Percentiles rank a stretch among this genome's conserved stretches.
These are phyloP conservation scores for Naganishia vaughanmartiniae DNA, from an alignment of 768 basidiomycete species.

Conservation along the genomic window DNA sequence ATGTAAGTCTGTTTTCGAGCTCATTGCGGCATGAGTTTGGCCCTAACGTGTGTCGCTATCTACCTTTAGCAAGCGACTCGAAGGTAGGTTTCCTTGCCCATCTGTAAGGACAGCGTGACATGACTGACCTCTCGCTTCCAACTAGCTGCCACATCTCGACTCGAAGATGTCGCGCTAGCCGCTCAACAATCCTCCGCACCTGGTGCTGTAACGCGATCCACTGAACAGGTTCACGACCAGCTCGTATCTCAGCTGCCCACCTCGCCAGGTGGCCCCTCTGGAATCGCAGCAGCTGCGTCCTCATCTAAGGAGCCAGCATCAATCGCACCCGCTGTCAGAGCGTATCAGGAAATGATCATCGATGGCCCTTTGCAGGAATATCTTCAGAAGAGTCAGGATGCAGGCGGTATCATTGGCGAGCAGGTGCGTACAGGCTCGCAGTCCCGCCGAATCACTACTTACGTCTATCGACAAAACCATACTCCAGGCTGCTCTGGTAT, in stretches of 20 bases:
- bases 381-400: constrained; percentile 65
- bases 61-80: constrained; percentile 45
- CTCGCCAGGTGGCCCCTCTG: constrained; percentile 29
- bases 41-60: neutral
- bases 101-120: neutral
- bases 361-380: constrained; percentile 72
- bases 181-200: constrained; percentile 37
- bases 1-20: constrained; percentile 18
- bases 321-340: constrained; percentile 62
- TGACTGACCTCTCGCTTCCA: constrained; percentile 46
- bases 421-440: too few species aligned
- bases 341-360: constrained; percentile 72
- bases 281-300: constrained; percentile 40
- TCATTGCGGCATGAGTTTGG: neutral
- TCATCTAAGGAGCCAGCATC: constrained; percentile 39
- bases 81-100: constrained; percentile 36
- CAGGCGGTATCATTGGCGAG: constrained; percentile 72
- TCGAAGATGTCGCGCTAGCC: constrained; percentile 79
- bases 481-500: constrained; percentile 65
- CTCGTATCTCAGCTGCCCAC: constrained; percentile 44
- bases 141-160: constrained; percentile 86
- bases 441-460: neutral
- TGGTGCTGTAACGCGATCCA: constrained; percentile 38
- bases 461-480: neutral
- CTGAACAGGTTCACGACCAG: constrained; percentile 40